Evolutionary conservation across 805 yeast species (phyloP).

Genomic region (Zygotorulaspora florentina): DNA sequence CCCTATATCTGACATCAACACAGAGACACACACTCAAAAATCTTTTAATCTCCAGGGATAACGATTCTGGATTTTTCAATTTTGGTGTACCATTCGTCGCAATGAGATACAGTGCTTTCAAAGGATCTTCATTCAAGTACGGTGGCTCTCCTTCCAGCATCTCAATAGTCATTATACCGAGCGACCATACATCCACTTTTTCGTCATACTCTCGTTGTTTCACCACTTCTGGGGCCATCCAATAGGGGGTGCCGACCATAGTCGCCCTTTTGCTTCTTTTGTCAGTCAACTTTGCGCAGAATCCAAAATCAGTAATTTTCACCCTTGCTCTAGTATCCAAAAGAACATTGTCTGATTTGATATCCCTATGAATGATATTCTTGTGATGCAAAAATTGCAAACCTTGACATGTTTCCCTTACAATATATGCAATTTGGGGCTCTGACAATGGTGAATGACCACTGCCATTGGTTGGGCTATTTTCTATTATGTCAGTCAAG

Average conservation of each 20-base stretch:
- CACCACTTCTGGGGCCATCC: constrained; percentile 99
- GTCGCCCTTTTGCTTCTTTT: constrained; percentile 88
- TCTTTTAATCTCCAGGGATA: constrained; percentile 73
- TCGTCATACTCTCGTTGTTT: constrained; percentile 93
- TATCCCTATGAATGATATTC: constrained; percentile 93
- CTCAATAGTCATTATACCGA: constrained; percentile 97
- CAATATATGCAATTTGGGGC: constrained; percentile 86
- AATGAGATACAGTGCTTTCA: constrained; percentile 87
- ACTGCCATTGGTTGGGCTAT: constrained; percentile 53
- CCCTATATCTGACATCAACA: constrained; percentile 90
- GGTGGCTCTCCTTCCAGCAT: constrained; percentile 99
- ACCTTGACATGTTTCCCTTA: constrained; percentile 87
- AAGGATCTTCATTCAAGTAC: constrained; percentile 91
- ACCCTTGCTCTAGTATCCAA: constrained; percentile 79
- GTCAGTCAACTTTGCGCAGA: constrained; percentile 89
- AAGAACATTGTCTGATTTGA: constrained; percentile 91
- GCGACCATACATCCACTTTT: constrained; percentile 96
- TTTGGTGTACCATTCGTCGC: constrained; percentile 98
- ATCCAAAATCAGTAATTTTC: constrained; percentile 94
- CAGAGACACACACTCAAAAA: constrained; percentile 88
- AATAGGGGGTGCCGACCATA: constrained; percentile 98
- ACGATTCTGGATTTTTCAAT: constrained; percentile 79
- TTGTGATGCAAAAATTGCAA: constrained; percentile 86
- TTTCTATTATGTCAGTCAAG: constrained; percentile 89
- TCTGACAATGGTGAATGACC: constrained; percentile 52